Evolutionary conservation across 495 filamentous ascomycete species (phyloP), one percentile per base, ranked within the genome.

Genomic region (Neurospora intermedia): DNA sequence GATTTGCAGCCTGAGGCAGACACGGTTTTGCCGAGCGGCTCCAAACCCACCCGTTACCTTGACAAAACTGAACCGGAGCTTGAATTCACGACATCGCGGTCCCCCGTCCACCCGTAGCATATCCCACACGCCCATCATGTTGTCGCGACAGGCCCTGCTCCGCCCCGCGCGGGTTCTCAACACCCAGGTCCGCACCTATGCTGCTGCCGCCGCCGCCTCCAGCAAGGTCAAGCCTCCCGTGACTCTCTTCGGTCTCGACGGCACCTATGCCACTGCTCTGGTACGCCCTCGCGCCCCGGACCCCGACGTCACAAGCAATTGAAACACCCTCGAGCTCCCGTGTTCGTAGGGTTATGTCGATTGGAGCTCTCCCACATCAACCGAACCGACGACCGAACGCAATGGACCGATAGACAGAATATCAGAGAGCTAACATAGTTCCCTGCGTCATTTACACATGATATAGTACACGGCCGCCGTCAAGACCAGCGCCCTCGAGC

Each of bases 261-360:
- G 96, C 78, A 98, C 95, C 80, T 99, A 99, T 86, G 96, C 96
- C 79, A 93, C 90, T 87, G 96, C 96, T 86, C 87, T 99, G 90
- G 96, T 99, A 93, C 82, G 90, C 84, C 73, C 75, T 1, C 75
- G 35, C 59, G 43, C 69, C 70, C 71, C 71, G 69, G 23, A 66
- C 4, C 27, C 6, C 35, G 62, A 69, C 72, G 72, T 70, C 72
- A 70, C 45, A 16, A 43, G 59, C 76, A 75, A 79, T 80, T 77
- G 75, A 43, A 15, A 0, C 0, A 3, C 15, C 27, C 27, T 1
- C 27, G 54, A 66, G 27, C 54, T 66, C 43, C 70, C 46, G 2
- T 39, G 27, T 11, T 62, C 73, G 27, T 10, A 1, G 54, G 54
- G 27, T 9, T 69, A 2, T 18, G 73, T n/a, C 72, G n/a, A 31